phyloP scores from a whole-genome alignment of 805 yeast species.

The Teunomyces cretensis region DNA sequence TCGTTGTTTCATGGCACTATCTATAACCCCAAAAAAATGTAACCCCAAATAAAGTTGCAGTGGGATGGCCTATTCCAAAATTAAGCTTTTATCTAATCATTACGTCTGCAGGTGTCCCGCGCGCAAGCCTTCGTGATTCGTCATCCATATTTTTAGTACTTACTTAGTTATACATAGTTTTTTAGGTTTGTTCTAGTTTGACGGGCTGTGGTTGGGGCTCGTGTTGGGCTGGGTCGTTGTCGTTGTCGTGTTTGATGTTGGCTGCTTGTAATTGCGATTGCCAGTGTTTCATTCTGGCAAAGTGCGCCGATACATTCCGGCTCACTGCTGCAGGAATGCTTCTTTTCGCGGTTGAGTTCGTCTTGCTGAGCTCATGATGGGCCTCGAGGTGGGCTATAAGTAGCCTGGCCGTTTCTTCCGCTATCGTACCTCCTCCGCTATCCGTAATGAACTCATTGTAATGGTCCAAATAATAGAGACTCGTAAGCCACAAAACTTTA shows the following conservation, averaged over 20 bases:
- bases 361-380: slow-evolving; percentile 34
- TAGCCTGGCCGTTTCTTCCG: slow-evolving; percentile 6
- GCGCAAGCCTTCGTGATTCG: too few species aligned
- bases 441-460: slow-evolving; percentile 20
- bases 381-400: slow-evolving; percentile 25
- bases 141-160: too few species aligned
- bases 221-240: too few species aligned
- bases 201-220: neutral
- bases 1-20: too few species aligned
- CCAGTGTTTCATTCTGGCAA: neutral
- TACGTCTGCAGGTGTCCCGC: too few species aligned
- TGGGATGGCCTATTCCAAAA: neutral
- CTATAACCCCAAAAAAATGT: neutral
- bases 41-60: neutral
- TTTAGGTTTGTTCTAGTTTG: neutral
- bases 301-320: neutral
- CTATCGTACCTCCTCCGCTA: slow-evolving; percentile 7
- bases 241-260: neutral
- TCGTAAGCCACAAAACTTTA: slow-evolving; percentile 67
- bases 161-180: neutral
- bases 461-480: slow-evolving; percentile 41
- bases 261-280: neutral
- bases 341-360: slow-evolving; percentile 30
- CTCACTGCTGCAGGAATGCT: slow-evolving; percentile 29
- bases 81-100: neutral